These are phyloP conservation scores for Stentor roeselii DNA, from an alignment of 73 alveolate species.

Conservation along the genomic window DNA sequence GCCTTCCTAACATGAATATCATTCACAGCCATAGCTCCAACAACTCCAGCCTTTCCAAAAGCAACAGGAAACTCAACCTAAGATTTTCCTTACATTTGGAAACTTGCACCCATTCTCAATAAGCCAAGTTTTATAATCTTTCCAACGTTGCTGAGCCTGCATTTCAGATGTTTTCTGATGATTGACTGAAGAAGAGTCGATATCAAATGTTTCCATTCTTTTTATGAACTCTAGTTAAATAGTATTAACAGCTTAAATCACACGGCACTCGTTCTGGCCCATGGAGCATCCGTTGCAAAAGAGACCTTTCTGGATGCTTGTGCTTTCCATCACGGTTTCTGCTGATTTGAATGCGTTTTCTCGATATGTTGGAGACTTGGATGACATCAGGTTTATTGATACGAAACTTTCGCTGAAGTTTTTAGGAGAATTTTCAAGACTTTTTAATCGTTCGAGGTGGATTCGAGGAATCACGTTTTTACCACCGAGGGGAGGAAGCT, in stretches of 20 bases:
- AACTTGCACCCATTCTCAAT: constrained; percentile 27
- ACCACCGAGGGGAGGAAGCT: not conserved
- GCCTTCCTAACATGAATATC: constrained; percentile 25
- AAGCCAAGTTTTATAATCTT: constrained; percentile 33
- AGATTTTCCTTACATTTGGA: not conserved
- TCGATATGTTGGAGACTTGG: not conserved
- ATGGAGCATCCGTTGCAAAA: not conserved
- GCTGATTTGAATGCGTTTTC: not conserved
- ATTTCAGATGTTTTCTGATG: no score
- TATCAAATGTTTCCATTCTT: no score
- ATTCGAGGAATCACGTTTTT: not conserved
- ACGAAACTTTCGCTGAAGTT: not conserved
- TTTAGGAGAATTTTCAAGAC: not conserved
- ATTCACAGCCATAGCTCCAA: not conserved
- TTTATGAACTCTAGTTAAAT: no score
- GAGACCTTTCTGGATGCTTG: not conserved
- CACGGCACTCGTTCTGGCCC: not conserved
- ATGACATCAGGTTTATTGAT: not conserved
- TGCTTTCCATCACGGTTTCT: not conserved
- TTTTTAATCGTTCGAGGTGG: not conserved
- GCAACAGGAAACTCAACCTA: constrained; percentile 25
- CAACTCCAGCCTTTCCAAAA: not conserved
- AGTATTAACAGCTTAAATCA: not conserved
- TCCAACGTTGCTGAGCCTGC: no score
- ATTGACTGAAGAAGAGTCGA: no score